Evolutionary conservation across 257 asterid species (phyloP).

Genomic region (Ajuga chamaepitys): DNA sequence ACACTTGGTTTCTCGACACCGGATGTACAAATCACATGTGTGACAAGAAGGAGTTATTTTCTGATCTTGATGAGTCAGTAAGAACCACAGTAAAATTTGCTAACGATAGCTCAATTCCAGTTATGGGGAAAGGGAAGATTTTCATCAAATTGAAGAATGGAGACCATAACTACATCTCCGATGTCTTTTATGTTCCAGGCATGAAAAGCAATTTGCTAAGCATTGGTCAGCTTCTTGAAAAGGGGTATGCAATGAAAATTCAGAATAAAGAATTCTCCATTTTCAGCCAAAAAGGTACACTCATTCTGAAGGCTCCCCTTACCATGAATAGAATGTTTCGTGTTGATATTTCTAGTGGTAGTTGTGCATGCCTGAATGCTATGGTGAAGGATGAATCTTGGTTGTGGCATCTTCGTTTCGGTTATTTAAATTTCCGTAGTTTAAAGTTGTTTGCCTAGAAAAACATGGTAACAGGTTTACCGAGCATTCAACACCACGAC

Average conservation of each 20-base stretch:
- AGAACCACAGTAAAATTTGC: background rate
- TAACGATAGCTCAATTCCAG: background rate
- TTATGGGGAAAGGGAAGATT: slow-evolving; percentile 1
- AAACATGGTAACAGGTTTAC: slow-evolving; percentile 4
- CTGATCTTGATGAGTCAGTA: slow-evolving; percentile 9
- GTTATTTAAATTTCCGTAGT: background rate
- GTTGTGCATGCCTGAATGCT: too few relatives aligned
- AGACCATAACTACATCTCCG: slow-evolving; percentile 3
- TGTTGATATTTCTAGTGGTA: too few relatives aligned
- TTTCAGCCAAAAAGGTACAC: background rate
- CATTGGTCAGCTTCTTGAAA: background rate
- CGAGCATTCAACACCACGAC: background rate
- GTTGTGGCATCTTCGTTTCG: too few relatives aligned
- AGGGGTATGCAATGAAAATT: background rate
- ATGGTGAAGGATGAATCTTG: too few relatives aligned
- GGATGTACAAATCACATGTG: slow-evolving; percentile 15
- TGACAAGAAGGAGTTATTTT: slow-evolving; percentile 6
- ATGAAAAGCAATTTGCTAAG: slow-evolving; percentile 10
- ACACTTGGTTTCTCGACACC: slow-evolving; percentile 14
- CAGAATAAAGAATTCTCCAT: background rate
- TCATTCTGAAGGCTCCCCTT: background rate
- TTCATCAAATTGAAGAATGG: slow-evolving; percentile 8
- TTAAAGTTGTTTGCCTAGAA: background rate
- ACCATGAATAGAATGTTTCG: too few relatives aligned
- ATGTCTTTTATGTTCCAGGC: slow-evolving; percentile 7